Conservation (phyloP, 371 early-diverging fungal genomes). For the Enteropsectra breve region DNA sequence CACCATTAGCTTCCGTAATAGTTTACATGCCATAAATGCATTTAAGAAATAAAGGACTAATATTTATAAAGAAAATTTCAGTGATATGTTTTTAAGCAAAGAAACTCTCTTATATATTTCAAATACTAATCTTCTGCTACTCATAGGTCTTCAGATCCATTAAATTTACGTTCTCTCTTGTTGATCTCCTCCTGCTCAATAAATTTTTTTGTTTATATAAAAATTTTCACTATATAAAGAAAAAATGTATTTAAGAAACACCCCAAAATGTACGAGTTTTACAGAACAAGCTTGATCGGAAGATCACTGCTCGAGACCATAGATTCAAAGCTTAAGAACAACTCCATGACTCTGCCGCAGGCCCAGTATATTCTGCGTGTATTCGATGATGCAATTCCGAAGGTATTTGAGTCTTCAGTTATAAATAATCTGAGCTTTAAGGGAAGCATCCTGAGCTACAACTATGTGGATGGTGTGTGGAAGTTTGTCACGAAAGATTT, state of each 20-base stretch:
- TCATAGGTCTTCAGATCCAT: no score
- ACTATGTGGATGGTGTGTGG: conserved; percentile 61
- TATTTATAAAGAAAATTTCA: no score
- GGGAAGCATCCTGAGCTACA: conserved; percentile 55
- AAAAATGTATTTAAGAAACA: conserved; percentile 20
- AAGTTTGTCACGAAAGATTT: conserved; percentile 58
- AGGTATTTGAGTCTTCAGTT: conserved; percentile 55
- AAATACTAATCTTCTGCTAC: no score
- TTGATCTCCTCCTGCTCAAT: not conserved
- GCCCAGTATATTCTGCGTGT: conserved; percentile 52
- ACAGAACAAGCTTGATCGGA: conserved; percentile 58
- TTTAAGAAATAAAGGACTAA: no score
- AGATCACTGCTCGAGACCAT: conserved; percentile 57
- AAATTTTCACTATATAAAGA: not conserved
- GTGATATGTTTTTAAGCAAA: no score
- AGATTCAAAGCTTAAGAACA: conserved; percentile 56
- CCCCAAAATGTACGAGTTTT: conserved; percentile 57
- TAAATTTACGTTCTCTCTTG: not conserved
- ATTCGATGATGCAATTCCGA: conserved; percentile 56
- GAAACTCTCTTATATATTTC: no score
- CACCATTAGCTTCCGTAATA: no score
- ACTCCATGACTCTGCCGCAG: conserved; percentile 55
- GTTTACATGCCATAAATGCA: no score
- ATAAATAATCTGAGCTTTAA: conserved; percentile 58
- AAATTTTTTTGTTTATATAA: not conserved